Conservation (phyloP, 208 protist species). For the Trypanosoma avium region DNA sequence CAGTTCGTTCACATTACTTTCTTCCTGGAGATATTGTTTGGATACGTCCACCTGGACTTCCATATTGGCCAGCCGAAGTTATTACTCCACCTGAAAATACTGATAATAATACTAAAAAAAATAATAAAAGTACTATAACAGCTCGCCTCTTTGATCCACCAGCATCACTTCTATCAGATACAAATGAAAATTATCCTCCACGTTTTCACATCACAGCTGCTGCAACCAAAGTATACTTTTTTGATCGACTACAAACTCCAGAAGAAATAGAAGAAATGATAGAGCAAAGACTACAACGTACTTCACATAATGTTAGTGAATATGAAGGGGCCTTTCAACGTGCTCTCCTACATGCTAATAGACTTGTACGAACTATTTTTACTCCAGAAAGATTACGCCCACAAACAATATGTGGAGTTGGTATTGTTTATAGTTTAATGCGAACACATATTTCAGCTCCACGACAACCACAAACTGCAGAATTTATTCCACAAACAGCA, state of each 20-base stretch:
- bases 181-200: not conserved
- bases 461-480: constrained; percentile 74
- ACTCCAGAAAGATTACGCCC: constrained; percentile 71
- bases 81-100: too few species aligned
- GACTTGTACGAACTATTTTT: constrained; percentile 64
- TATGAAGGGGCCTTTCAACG: constrained; percentile 76
- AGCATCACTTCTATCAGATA: constrained; percentile 21
- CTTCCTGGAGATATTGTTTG: constrained; percentile 80
- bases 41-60: constrained; percentile 65
- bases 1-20: constrained; percentile 79
- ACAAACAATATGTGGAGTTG: constrained; percentile 75
- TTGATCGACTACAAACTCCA: constrained; percentile 73
- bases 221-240: constrained; percentile 72
- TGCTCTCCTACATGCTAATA: constrained; percentile 71
- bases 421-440: constrained; percentile 86
- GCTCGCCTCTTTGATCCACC: constrained; percentile 62
- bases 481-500: constrained; percentile 76
- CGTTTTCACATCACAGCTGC: constrained; percentile 52
- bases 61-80: constrained; percentile 88
- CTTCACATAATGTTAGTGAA: constrained; percentile 57
- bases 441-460: constrained; percentile 78
- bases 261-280: constrained; percentile 71
- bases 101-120: too few species aligned
- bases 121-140: constrained; percentile 53
- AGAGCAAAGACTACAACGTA: constrained; percentile 65